phyloP scores from a whole-genome alignment of 2,329 filamentous ascomycete genomes.

The Colletotrichum incanum region DNA sequence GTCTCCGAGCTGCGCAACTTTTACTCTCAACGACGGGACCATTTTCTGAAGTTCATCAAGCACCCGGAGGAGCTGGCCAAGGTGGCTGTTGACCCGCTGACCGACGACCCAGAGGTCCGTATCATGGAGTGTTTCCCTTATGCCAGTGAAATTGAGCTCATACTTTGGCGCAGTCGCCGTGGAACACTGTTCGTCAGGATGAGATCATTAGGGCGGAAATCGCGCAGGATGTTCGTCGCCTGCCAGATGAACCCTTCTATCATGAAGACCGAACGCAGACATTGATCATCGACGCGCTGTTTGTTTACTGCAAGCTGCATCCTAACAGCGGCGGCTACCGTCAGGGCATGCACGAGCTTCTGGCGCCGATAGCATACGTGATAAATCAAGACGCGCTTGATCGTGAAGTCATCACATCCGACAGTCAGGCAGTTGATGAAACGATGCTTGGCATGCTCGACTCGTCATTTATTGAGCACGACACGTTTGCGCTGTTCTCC shows the following conservation, averaged over 20 bases:
- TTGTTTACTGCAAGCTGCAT: slow-evolving; percentile 95
- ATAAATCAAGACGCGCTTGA: slow-evolving; percentile 86
- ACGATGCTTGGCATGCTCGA: slow-evolving; percentile 79
- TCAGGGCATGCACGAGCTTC: slow-evolving; percentile 98
- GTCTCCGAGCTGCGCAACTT: slow-evolving; percentile 79
- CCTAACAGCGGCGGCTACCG: slow-evolving; percentile 89
- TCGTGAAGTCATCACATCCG: slow-evolving; percentile 52
- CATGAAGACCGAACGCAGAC: slow-evolving; percentile 83
- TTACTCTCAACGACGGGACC: slow-evolving; percentile 81
- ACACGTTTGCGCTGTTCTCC: slow-evolving; percentile 89
- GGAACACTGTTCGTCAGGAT: slow-evolving; percentile 89
- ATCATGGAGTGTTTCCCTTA: neutral
- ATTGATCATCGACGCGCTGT: slow-evolving; percentile 90
- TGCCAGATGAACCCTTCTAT: slow-evolving; percentile 94
- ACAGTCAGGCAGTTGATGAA: slow-evolving; percentile 59
- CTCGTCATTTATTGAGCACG: slow-evolving; percentile 85
- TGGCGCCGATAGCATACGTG: slow-evolving; percentile 90
- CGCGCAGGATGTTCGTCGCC: slow-evolving; percentile 91
- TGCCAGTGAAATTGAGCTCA: slow-evolving; percentile 27
- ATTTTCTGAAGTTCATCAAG: slow-evolving; percentile 86
- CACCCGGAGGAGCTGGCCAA: slow-evolving; percentile 84
- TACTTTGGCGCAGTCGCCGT: slow-evolving; percentile 82
- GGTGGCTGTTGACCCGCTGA: slow-evolving; percentile 84
- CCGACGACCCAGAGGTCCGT: slow-evolving; percentile 78
- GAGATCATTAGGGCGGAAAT: slow-evolving; percentile 90